A percentile compares a stretch with the other conserved stretches of the same genome.
Conservation (phyloP, 2,329 filamentous ascomycete species). For the Ilyonectria robusta region DNA sequence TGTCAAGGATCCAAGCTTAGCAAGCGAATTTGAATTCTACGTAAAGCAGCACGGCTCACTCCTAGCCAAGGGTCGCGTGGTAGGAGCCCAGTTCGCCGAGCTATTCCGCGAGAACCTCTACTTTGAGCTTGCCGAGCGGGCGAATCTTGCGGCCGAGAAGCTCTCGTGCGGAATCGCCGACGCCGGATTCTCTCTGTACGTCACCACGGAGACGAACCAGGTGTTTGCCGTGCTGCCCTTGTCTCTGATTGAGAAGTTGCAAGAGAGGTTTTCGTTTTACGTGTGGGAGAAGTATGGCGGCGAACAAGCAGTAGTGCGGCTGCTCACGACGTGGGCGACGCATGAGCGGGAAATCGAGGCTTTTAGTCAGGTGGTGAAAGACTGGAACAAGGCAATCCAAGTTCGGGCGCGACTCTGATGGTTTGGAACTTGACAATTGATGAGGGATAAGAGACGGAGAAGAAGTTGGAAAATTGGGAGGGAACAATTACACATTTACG, state of each 20-base stretch:
- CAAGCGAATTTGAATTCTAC: constrained; percentile 64
- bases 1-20: constrained; percentile 58
- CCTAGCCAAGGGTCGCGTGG: constrained; percentile 63
- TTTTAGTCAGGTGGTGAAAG: constrained; percentile 46
- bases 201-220: constrained; percentile 65
- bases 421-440: background rate
- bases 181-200: constrained; percentile 58
- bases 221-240: constrained; percentile 63
- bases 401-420: background rate
- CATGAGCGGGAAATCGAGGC: constrained; percentile 58
- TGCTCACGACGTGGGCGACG: constrained; percentile 67
- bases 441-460: background rate
- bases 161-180: constrained; percentile 60
- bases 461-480: background rate
- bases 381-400: constrained; percentile 26
- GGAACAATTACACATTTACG: background rate
- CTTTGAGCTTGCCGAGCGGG: constrained; percentile 61
- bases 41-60: constrained; percentile 67
- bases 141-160: constrained; percentile 60
- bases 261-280: constrained; percentile 62
- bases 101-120: constrained; percentile 62
- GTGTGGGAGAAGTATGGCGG: constrained; percentile 61
- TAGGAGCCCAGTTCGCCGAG: constrained; percentile 65
- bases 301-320: constrained; percentile 57
- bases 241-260: constrained; percentile 54